A percentile compares a stretch with the other conserved stretches of the same genome.
Conservation (phyloP, 352 stramenopile species). For the Phytophthora cryptogea region DNA sequence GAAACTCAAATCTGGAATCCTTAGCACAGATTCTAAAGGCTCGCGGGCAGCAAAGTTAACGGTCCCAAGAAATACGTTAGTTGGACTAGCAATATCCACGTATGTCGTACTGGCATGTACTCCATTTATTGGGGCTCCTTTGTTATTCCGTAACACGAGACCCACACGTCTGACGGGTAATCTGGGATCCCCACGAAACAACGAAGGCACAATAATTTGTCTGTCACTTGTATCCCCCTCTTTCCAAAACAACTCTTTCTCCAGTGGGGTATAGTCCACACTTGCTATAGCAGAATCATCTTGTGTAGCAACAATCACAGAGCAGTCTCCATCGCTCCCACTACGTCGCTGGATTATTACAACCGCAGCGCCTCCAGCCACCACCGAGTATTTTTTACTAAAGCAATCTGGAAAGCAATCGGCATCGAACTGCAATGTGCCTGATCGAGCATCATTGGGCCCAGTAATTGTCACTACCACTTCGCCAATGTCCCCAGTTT, state of each 20-base stretch:
- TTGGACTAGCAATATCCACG: conserved; percentile 50
- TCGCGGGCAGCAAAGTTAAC: conserved; percentile 57
- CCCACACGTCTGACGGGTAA: conserved; percentile 34
- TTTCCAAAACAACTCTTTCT: conserved; percentile 45
- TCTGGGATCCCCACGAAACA: conserved; percentile 40
- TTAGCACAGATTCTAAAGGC: conserved; percentile 39
- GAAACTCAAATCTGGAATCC: conserved; percentile 51
- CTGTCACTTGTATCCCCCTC: conserved; percentile 58
- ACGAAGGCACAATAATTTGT: conserved; percentile 48
- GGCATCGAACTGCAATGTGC: conserved; percentile 62
- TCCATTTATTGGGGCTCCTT: conserved; percentile 28
- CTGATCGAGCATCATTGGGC: conserved; percentile 58
- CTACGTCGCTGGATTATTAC: conserved; percentile 60
- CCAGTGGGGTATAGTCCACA: conserved; percentile 56
- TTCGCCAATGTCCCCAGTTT: conserved; percentile 46
- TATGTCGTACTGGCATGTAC: conserved; percentile 39
- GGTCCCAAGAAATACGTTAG: conserved; percentile 42
- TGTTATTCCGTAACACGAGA: conserved; percentile 41
- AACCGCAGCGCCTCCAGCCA: conserved; percentile 51
- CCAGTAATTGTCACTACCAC: conserved; percentile 59
- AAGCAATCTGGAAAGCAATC: conserved; percentile 71
- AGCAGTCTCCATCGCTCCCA: conserved; percentile 52
- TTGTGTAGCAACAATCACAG: conserved; percentile 45
- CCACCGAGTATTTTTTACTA: conserved; percentile 46
- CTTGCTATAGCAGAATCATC: conserved; percentile 50